A percentile compares a stretch with the other conserved stretches of the same genome.
Evolutionary conservation across 2,329 filamentous ascomycete species (phyloP).

Genomic region (Chalaropsis ovoidea): DNA sequence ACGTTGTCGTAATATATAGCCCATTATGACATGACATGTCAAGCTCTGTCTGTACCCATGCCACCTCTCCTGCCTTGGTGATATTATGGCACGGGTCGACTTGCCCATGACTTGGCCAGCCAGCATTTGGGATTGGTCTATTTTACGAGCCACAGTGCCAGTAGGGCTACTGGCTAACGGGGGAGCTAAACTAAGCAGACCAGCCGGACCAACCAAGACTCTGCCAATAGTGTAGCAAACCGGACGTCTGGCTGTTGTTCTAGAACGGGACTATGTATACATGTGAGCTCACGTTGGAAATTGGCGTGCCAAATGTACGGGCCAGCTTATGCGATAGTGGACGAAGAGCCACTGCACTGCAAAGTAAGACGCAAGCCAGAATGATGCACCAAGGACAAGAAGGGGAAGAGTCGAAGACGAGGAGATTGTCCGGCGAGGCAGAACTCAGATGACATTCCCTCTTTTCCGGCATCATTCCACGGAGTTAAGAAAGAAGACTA

Average conservation of each 20-base stretch:
- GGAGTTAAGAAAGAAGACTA: too few relatives aligned
- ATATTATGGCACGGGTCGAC: neutral
- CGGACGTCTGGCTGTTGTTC: slow-evolving; percentile 7
- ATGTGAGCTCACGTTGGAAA: neutral
- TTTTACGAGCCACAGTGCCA: neutral
- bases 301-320: neutral
- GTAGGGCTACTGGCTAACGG: neutral
- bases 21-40: neutral
- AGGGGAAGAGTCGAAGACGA: too few relatives aligned
- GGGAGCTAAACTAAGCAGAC: neutral
- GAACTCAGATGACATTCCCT: too few relatives aligned
- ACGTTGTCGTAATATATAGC: slow-evolving; percentile 3
- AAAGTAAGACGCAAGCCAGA: too few relatives aligned
- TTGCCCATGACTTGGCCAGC: neutral
- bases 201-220: neutral
- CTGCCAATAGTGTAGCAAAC: neutral
- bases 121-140: neutral
- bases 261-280: neutral
- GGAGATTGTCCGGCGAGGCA: too few relatives aligned
- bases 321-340: neutral
- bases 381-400: too few relatives aligned
- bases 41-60: neutral
- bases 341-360: too few relatives aligned
- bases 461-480: too few relatives aligned
- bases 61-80: neutral